Base-by-base conservation (phyloP, 2,329 filamentous ascomycete species). In the Phialophora verrucosa region DNA sequence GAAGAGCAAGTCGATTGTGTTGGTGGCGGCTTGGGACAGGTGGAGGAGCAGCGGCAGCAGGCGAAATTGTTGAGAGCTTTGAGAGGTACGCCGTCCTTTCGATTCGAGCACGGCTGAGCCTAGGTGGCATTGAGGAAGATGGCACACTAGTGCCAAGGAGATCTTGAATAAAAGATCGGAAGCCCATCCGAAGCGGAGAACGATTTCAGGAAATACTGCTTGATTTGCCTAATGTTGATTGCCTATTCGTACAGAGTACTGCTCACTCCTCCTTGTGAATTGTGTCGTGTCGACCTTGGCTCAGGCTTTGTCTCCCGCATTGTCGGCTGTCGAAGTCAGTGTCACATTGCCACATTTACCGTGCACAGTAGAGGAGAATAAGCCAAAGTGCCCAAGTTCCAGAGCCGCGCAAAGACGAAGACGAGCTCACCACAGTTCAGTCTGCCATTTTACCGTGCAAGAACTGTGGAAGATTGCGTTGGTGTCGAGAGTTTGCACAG, bases 31-130 rank as follows among this genome's bases (percentile, higher is more conserved):
- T 20, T 44, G 17, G 17, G 17, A n/a, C 38, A n/a, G 38, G 5
- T 44, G 38, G 49, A 12, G 49, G 49, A 25, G 49, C 49, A 51
- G 49, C 49, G 49, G 49, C 23, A 51, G 49, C 20, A 51, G 25
- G 20, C 49, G 49, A 51, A 17, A 23, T 17, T 23, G 49, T 17
- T 51, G 12, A 27, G 38, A 44, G 38, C 17, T 17, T 17, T 51
- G 12, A 27, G 38, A 44, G 38, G 38, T 17, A n/a, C 17, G 38
- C 38, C 38, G 38, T 7, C n/a, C 38, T 44, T 44, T 44, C 38
- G 38, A 44, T 44, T 44, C 38, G 38, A 44, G 17, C n/a, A 44
- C 38, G 38, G 38, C 14, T 6, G 38, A n/a, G 38, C 17, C 38
- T n/a, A 44, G 17, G 31, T 1, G n/a, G 49, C 23, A 2, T 25